These are phyloP conservation scores for Fusarium sp. DNA, from an alignment of 2,329 filamentous ascomycete genomes.

Conservation along the genomic window DNA sequence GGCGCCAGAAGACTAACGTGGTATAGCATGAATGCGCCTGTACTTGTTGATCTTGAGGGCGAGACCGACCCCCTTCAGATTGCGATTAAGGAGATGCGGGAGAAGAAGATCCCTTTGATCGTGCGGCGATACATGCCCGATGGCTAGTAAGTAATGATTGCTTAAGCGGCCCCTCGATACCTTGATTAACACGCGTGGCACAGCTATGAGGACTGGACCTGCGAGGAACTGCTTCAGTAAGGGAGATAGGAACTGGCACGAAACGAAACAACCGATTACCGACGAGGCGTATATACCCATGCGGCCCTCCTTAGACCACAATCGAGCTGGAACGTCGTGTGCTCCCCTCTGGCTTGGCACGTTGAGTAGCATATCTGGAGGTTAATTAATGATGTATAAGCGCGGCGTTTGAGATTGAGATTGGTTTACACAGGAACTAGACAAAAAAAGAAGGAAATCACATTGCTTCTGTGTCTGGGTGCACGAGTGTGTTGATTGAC, in stretches of 20 bases:
- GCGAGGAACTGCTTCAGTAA: conserved; percentile 87
- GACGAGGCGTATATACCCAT: conserved; percentile 48
- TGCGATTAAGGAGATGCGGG: conserved; percentile 94
- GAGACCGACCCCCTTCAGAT: conserved; percentile 98
- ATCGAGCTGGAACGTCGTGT: conserved; percentile 42
- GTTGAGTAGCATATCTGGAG: conserved; percentile 38
- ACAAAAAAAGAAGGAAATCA: conserved; percentile 46
- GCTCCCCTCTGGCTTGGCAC: conserved; percentile 37
- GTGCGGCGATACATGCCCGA: conserved; percentile 96
- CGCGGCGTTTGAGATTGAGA: conserved; percentile 55
- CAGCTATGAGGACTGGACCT: conserved; percentile 99
- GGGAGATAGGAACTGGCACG: conserved; percentile 37
- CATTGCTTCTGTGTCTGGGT: conserved; percentile 36
- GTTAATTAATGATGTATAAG: conserved; percentile 53
- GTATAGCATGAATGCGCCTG: conserved; percentile 92
- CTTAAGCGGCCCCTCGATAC: not conserved
- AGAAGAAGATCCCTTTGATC: conserved; percentile 98
- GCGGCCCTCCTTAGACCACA: conserved; percentile 42
- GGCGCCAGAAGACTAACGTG: conserved; percentile 21
- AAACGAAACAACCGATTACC: conserved; percentile 36
- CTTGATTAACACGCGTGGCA: conserved; percentile 29
- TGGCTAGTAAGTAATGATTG: conserved; percentile 78
- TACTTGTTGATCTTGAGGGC: conserved; percentile 95
- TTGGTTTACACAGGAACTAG: conserved; percentile 50
- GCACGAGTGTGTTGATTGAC: conserved; percentile 29